phyloP scores from a whole-genome alignment of 805 yeast genomes.

The Brettanomyces sp. region DNA sequence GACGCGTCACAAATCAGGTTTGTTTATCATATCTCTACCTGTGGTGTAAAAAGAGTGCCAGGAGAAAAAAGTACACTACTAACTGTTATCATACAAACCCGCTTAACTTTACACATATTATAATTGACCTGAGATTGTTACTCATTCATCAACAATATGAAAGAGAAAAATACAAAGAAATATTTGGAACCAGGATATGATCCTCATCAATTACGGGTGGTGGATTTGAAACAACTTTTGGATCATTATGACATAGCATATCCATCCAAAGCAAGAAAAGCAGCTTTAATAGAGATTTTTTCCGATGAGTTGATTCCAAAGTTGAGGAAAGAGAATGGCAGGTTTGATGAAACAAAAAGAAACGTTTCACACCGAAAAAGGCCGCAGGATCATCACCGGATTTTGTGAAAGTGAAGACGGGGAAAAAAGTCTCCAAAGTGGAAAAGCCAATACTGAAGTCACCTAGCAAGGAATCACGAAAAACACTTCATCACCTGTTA shows the following conservation, averaged over 20 bases:
- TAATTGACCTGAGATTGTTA: no score
- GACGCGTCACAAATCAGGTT: no score
- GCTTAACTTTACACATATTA: no score
- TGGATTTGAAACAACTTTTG: conserved; percentile 56
- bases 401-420: no score
- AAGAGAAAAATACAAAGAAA: not conserved
- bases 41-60: no score
- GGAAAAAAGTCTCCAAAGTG: no score
- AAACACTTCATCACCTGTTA: not conserved
- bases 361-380: no score
- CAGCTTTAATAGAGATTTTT: conserved; percentile 36
- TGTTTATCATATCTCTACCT: no score
- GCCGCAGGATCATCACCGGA: no score
- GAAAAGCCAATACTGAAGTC: not conserved
- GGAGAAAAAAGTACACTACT: no score
- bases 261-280: conserved; percentile 53
- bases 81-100: no score
- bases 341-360: not conserved
- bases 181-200: conserved; percentile 40
- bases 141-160: no score
- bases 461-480: conserved; percentile 1
- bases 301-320: conserved; percentile 5
- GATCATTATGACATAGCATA: conserved; percentile 43
- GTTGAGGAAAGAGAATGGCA: not conserved
- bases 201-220: conserved; percentile 49